phyloP scores from a whole-genome alignment of 2,329 filamentous ascomycete genomes.

The Talaromyces sp. region DNA sequence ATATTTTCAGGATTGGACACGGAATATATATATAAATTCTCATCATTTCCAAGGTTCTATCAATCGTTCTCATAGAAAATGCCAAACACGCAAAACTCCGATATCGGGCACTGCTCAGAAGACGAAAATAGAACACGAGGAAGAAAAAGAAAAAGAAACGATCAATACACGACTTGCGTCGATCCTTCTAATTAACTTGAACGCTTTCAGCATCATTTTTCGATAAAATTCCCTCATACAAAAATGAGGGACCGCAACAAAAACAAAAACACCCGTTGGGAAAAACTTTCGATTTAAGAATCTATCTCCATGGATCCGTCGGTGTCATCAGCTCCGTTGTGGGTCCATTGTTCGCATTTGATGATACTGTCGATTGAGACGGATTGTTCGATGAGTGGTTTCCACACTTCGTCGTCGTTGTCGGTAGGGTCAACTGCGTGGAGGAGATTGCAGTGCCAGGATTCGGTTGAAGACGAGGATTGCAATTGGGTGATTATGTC shows the following conservation, averaged over 20 bases:
- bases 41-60: background rate
- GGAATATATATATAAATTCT: background rate
- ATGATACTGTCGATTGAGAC: background rate
- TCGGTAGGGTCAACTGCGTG: background rate
- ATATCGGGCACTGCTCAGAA: background rate
- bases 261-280: background rate
- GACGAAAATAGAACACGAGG: background rate
- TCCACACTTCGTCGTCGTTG: slow-evolving; percentile 2
- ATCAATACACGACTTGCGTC: background rate
- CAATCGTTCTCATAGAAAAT: background rate
- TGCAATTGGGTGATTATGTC: slow-evolving; percentile 15
- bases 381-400: background rate
- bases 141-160: background rate
- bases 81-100: background rate
- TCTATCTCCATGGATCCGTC: slow-evolving; percentile 8
- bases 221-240: background rate
- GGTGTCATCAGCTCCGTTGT: background rate
- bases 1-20: no score
- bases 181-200: slow-evolving; percentile 4
- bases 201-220: background rate
- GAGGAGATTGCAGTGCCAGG: slow-evolving; percentile 12
- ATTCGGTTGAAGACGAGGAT: background rate
- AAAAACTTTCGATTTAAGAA: background rate
- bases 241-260: background rate
- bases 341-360: background rate